Percentiles rank a stretch among this genome's conserved stretches.
phyloP scores from a whole-genome alignment of 805 yeast species.

The Metschnikowia shivogae region DNA sequence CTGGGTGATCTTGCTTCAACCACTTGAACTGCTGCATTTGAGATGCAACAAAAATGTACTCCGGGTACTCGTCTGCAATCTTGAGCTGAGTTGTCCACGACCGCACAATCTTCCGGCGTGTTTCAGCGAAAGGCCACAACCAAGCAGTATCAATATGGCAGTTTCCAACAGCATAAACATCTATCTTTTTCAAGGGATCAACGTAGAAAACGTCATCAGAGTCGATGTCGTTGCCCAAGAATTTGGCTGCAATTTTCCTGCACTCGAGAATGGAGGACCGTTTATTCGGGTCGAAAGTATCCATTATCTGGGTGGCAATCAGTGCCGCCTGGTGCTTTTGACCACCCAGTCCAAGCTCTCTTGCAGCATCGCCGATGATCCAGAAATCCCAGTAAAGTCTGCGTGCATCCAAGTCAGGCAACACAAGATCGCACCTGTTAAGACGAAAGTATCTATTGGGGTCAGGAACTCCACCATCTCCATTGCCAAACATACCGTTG shows the following conservation, averaged over 20 bases:
- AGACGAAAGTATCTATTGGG: slow-evolving; percentile 69
- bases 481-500: slow-evolving; percentile 86
- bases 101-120: slow-evolving; percentile 86
- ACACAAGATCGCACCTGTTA: slow-evolving; percentile 67
- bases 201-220: slow-evolving; percentile 50
- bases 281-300: slow-evolving; percentile 72
- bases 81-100: slow-evolving; percentile 94
- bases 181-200: slow-evolving; percentile 39
- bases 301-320: slow-evolving; percentile 78
- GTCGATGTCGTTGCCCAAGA: slow-evolving; percentile 64
- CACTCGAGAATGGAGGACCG: slow-evolving; percentile 54
- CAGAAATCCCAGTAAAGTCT: slow-evolving; percentile 76
- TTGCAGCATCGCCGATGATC: slow-evolving; percentile 86
- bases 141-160: slow-evolving; percentile 98
- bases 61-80: slow-evolving; percentile 83
- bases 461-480: slow-evolving; percentile 65
- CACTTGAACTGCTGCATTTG: slow-evolving; percentile 96
- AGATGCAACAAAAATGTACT: slow-evolving; percentile 89
- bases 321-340: slow-evolving; percentile 81
- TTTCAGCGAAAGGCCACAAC: slow-evolving; percentile 99
- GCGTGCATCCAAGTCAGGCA: slow-evolving; percentile 78
- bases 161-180: slow-evolving; percentile 85
- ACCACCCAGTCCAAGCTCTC: slow-evolving; percentile 65
- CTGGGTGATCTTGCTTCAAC: slow-evolving; percentile 85
- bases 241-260: slow-evolving; percentile 58